These are phyloP conservation scores for Batkoa obscura DNA, from an alignment of 371 early-diverging fungal species.

Conservation along the genomic window DNA sequence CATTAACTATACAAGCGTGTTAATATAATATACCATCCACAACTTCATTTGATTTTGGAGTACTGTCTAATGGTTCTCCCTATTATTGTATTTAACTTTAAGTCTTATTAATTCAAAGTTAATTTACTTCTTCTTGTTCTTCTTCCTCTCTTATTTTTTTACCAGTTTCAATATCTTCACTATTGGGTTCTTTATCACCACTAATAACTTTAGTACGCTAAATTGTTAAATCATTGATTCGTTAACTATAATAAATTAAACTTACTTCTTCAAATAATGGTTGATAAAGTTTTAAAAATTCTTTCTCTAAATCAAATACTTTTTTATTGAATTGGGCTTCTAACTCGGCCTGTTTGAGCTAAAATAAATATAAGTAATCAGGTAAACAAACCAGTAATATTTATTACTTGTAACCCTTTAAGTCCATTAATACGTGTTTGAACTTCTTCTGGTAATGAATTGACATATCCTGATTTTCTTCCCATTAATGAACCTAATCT, in stretches of 20 bases:
- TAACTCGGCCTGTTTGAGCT: slow-evolving; percentile 57
- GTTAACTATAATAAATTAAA: neutral
- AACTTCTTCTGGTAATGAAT: slow-evolving; percentile 49
- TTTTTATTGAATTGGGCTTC: slow-evolving; percentile 75
- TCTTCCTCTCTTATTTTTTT: slow-evolving; percentile 29
- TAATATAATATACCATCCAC: slow-evolving; percentile 1
- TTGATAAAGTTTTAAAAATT: slow-evolving; percentile 58
- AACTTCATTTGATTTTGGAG: slow-evolving; percentile 13
- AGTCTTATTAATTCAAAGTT: neutral
- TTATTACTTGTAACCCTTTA: slow-evolving; percentile 16
- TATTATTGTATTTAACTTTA: neutral
- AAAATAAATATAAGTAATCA: slow-evolving; percentile 8
- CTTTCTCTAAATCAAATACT: slow-evolving; percentile 79
- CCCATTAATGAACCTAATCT: slow-evolving; percentile 58
- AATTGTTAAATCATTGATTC: neutral
- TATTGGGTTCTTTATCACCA: slow-evolving; percentile 71
- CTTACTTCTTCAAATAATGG: slow-evolving; percentile 64
- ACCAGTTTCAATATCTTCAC: slow-evolving; percentile 52
- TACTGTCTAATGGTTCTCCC: too few relatives aligned
- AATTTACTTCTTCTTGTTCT: slow-evolving; percentile 15
- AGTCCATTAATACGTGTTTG: slow-evolving; percentile 66
- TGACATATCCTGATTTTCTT: slow-evolving; percentile 60
- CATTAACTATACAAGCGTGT: slow-evolving; percentile 9
- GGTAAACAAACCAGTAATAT: neutral
- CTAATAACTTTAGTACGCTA: slow-evolving; percentile 48